Evolutionary conservation across 2,329 filamentous ascomycete genomes (phyloP), one percentile per base, ranked within the genome.

Genomic region (Cercospora canescens): DNA sequence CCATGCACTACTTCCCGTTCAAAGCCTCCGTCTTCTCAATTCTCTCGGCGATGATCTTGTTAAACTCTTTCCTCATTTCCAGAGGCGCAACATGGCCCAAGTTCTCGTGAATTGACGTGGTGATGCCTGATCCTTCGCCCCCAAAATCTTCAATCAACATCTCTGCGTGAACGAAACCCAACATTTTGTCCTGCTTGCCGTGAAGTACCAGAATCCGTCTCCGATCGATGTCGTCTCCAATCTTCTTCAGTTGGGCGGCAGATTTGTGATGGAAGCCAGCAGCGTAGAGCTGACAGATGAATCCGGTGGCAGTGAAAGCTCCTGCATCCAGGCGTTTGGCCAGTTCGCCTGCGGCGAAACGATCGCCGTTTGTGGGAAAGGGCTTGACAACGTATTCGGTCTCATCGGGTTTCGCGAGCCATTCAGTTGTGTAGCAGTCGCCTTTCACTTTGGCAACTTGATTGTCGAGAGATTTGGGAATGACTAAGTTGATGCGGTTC

Each of bases 261-360:
- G 84, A 87, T 82, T 96, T 96, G 78, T 87, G 81, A 78, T 97
- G 93, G 86, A 91, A 92, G 0, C 88, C 91, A 0, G 90, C 91
- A 0, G 93, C 93, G 59, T 92, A 82, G 2, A 92, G 85, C 81
- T 97, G 93, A 71, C 91, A 82, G 34, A 95, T 75, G 77, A 95
- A 93, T 1, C 91, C 91, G 34, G 82, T 82, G 55, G 82, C 84
- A 3, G 86, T 87, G 76, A 93, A 94, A 6, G 82, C 81, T 0
- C 82, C 80, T 1, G 83, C 80, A 65, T 91, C 84, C 16, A 83
- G 79, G 18, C 90, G 85, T 81, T 96, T 96, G 74, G 82, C 83
- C 69, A 96, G 78, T 78, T 96, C 92, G 70, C 90, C 88, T 0
- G 93, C 93, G 28, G 91, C 89, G 74, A 93, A 94, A 5, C 93